Evolutionary conservation across 305 asterid genomes (phyloP), one percentile per base, ranked within the genome.

Genomic region (Fraxinus velutina): DNA sequence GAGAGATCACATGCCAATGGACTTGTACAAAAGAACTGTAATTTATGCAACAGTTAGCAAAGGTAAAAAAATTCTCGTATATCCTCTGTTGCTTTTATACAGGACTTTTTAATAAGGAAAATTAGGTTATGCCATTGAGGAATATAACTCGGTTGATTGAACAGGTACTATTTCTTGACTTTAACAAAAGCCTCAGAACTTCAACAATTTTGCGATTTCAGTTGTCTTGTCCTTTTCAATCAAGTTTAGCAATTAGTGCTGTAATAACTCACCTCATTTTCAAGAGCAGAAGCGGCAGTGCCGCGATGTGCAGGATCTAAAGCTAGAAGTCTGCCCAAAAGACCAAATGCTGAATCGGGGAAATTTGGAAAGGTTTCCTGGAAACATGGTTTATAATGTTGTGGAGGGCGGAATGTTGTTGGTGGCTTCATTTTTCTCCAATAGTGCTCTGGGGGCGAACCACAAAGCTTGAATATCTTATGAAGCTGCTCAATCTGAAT

Each of bases 401-500:
- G 89, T 15, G 90, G 90, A 3, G 97, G 97, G 36, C 96, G 86
- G 85, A 93, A 92, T 1, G 94, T 90, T 12, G 98, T 89, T 1
- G 95, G 90, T 33, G 95, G 93, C 89, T 89, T 93, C 84, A 90
- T 87, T 78, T 86, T 94, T 86, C 87, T 90, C 98, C 98, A 92
- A 47, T 91, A 93, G 0, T 91, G 94, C 79, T 93, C 98, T 2
- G 93, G 68, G 5, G 98, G 97, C 34, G 95, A 90, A 5, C 98
- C 97, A 82, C 95, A 94, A 4, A 94, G 89, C 91, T 94, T 94
- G 84, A 91, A 92, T 15, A 94, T 94, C 89, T 84, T 92, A 81
- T 94, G 98, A 73, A 94, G 92, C 79, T 94, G 98, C 79, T 94
- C 98, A 82, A 94, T 89, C 98, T 92, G 84, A 80, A 77, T n/a